Percentiles rank a stretch among this genome's conserved stretches.
Evolutionary conservation across 257 asterid species (phyloP).

Genomic region (Cruciata laevipes): DNA sequence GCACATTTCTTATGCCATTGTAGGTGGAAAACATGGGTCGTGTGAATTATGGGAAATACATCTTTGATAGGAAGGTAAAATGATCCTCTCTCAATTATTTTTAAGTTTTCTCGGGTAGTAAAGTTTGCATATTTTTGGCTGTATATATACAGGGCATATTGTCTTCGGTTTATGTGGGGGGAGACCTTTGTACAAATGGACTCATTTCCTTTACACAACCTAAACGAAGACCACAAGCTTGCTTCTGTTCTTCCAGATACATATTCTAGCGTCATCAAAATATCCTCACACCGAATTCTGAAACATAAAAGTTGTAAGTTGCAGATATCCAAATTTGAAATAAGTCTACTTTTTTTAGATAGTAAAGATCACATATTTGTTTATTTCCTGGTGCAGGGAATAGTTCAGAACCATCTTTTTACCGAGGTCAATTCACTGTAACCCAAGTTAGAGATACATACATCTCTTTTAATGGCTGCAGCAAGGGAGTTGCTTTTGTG

Average conservation of each 20-base stretch:
- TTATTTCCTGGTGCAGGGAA: slow-evolving; percentile 29
- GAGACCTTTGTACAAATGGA: slow-evolving; percentile 59
- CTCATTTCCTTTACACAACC: slow-evolving; percentile 60
- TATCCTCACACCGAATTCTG: slow-evolving; percentile 22
- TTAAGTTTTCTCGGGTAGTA: background rate
- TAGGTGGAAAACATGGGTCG: slow-evolving; percentile 99
- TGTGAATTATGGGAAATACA: slow-evolving; percentile 67
- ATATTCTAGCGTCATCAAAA: slow-evolving; percentile 14
- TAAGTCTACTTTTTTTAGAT: background rate
- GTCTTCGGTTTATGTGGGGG: slow-evolving; percentile 67
- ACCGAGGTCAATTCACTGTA: slow-evolving; percentile 50
- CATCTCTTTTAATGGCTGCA: slow-evolving; percentile 79
- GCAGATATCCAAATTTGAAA: background rate
- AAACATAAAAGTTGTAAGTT: slow-evolving; percentile 35
- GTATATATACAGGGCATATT: slow-evolving; percentile 66
- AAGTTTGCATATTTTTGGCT: slow-evolving; percentile 17
- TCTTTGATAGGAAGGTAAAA: slow-evolving; percentile 79
- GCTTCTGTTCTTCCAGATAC: too few species aligned
- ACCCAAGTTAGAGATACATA: slow-evolving; percentile 60
- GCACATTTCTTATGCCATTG: slow-evolving; percentile 16
- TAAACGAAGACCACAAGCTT: too few species aligned
- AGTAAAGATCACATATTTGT: background rate
- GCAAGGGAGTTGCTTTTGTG: slow-evolving; percentile 77
- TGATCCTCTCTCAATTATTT: slow-evolving; percentile 5
- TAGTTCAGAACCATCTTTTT: slow-evolving; percentile 59